These are phyloP conservation scores for Penicillium sp. DNA, from an alignment of 2,329 filamentous ascomycete genomes.

Conservation along the genomic window DNA sequence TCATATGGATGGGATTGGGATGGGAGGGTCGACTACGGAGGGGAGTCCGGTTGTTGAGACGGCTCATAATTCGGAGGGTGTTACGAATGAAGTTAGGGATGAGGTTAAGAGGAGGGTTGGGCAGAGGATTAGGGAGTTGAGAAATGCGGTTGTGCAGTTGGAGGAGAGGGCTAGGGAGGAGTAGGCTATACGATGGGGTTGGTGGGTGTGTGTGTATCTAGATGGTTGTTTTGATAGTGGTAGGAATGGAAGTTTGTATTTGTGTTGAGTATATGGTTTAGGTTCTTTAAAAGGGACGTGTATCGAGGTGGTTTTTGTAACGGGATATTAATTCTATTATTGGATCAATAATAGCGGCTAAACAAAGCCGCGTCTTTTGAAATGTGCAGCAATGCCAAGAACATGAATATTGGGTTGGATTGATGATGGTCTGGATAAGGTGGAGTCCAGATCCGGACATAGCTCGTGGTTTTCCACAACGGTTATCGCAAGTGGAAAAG, in stretches of 20 bases:
- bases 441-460: not conserved
- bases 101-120: slow-evolving; percentile 45
- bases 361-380: not conserved
- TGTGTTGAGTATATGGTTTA: not conserved
- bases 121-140: slow-evolving; percentile 45
- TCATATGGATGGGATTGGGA: slow-evolving; percentile 6
- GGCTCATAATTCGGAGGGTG: slow-evolving; percentile 29
- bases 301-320: not conserved
- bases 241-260: not conserved
- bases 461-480: not conserved
- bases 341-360: not conserved
- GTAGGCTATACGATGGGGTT: slow-evolving; percentile 9
- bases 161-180: slow-evolving; percentile 41
- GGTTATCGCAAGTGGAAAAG: not conserved
- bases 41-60: slow-evolving; percentile 27
- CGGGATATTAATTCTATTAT: not conserved
- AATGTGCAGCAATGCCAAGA: not conserved
- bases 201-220: not conserved
- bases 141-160: slow-evolving; percentile 41
- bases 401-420: not conserved
- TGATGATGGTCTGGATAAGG: not conserved
- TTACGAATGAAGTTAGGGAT: slow-evolving; percentile 32
- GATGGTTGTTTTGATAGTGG: not conserved
- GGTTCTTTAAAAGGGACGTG: not conserved
- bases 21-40: slow-evolving; percentile 2